Percentiles rank a stretch among this genome's conserved stretches.
These are phyloP conservation scores for Ustilago shanxiensis DNA, from an alignment of 1,284 basidiomycete genomes.

Conservation along the genomic window DNA sequence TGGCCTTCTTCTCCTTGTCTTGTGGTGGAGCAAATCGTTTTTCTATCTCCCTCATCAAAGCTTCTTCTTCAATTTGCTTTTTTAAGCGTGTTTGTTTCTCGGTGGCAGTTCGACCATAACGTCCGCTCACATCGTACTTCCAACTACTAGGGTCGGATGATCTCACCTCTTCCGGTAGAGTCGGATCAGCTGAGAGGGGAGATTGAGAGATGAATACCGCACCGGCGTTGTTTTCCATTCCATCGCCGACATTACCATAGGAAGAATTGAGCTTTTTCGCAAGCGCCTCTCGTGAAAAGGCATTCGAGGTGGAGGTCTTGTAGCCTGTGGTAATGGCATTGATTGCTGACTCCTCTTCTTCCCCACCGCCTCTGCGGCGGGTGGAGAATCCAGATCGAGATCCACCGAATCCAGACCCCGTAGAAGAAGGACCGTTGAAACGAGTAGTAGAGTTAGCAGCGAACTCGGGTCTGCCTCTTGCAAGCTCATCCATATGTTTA, in stretches of 20 bases:
- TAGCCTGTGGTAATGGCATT: constrained; percentile 18
- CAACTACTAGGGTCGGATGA: constrained; percentile 38
- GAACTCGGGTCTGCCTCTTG: constrained; percentile 84
- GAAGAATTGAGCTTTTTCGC: constrained; percentile 35
- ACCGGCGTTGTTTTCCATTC: constrained; percentile 43
- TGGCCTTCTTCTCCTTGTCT: neutral
- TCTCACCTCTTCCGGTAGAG: constrained; percentile 8
- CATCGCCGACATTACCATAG: constrained; percentile 34
- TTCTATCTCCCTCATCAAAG: constrained; percentile 31
- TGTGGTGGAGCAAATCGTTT: constrained; percentile 22
- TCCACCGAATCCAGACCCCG: constrained; percentile 2
- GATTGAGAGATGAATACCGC: constrained; percentile 28
- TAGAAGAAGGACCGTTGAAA: constrained; percentile 14
- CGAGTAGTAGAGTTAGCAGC: constrained; percentile 69
- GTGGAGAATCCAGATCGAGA: neutral
- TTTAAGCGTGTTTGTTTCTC: constrained; percentile 39
- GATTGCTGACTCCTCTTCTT: constrained; percentile 19
- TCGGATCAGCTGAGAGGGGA: neutral
- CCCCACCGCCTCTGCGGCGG: constrained; percentile 10
- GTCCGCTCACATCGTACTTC: constrained; percentile 41
- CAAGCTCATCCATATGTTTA: constrained; percentile 79
- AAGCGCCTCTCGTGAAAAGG: neutral
- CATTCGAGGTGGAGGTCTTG: constrained; percentile 4
- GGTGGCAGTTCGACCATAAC: constrained; percentile 33
- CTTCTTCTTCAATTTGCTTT: constrained; percentile 40